Evolutionary conservation across 345 rosid species (phyloP).

Genomic region (Corymbia maculata): DNA sequence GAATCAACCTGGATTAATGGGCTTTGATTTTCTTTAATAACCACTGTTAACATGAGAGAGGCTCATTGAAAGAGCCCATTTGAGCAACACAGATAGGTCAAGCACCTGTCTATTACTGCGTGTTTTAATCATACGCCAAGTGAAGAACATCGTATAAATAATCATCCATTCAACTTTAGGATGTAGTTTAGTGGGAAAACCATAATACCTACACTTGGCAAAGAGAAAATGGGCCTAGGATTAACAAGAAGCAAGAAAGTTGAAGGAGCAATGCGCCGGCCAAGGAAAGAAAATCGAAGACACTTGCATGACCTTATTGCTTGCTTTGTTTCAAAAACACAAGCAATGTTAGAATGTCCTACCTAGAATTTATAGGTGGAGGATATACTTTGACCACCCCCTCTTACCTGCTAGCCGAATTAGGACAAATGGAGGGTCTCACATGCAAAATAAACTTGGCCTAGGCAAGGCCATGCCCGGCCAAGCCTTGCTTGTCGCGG

Average conservation of each 20-base stretch:
- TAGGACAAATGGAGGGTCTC: not conserved
- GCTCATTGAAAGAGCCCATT: not conserved
- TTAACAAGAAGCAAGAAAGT: not conserved
- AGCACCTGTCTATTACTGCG: not conserved
- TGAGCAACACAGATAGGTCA: not conserved
- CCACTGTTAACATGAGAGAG: not conserved
- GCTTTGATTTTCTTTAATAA: not conserved
- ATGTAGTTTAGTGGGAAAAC: not conserved
- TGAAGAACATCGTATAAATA: not conserved
- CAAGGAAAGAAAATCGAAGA: not conserved
- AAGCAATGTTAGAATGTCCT: not conserved
- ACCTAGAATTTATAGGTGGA: not conserved
- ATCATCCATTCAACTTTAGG: not conserved
- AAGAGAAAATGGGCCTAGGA: not conserved
- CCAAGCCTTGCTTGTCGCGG: too few species aligned
- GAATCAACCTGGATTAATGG: too few species aligned
- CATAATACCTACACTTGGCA: not conserved
- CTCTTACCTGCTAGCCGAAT: not conserved
- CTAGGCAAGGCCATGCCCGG: accelerated
- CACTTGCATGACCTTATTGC: not conserved
- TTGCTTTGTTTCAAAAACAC: not conserved
- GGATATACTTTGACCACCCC: not conserved
- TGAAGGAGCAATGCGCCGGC: not conserved
- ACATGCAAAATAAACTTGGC: not conserved
- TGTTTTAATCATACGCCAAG: not conserved